Evolutionary conservation across 305 asterid genomes (phyloP), one percentile per base, ranked within the genome.

Genomic region (Fraxinus velutina): DNA sequence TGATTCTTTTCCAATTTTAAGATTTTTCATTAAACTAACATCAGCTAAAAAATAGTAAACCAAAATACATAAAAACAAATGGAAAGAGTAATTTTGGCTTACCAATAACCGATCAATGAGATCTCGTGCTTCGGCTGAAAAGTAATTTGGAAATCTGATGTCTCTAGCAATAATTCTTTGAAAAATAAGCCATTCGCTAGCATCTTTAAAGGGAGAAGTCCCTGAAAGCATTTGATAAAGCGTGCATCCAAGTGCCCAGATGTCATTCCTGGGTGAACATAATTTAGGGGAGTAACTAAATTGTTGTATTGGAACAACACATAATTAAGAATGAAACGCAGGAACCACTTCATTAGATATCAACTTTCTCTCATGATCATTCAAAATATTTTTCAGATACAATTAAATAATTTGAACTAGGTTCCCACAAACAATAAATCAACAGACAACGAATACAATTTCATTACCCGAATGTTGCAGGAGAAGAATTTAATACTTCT

Each of bases 221-320:
- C 99, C 99, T 4, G 98, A 92, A 83, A 96, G 98, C 99, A 96
- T 96, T 90, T 96, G 99, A 89, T 89, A 94, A 89, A 96, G 60
- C 73, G 98, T 96, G 91, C 99, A 96, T 82, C 99, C 99, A 82
- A 96, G 96, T 64, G 99, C 98, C 99, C 99, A 96, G 34, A 96
- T 97, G 85, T 96, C 99, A 82, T 93, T 96, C 91, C 99, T 96
- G 92, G 82, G 88, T n/a, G 24, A 78, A 60, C 64, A 44, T 66
- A 34, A 83, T 42, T 52, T 30, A 21, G 8, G 27, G 15, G 21
- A 36, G 29, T 24, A 73, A 66, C 36, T 66, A 27, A 72, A 72
- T 82, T 60, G 33, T 36, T 27, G 9, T 39, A 74, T 15, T 19
- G 66, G 9, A 60, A 3, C 71, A n/a, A 52, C 22, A 29, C 39